These are phyloP conservation scores for Pichiaceae sp. DNA, from an alignment of 1,139 yeast species.

Conservation along the genomic window DNA sequence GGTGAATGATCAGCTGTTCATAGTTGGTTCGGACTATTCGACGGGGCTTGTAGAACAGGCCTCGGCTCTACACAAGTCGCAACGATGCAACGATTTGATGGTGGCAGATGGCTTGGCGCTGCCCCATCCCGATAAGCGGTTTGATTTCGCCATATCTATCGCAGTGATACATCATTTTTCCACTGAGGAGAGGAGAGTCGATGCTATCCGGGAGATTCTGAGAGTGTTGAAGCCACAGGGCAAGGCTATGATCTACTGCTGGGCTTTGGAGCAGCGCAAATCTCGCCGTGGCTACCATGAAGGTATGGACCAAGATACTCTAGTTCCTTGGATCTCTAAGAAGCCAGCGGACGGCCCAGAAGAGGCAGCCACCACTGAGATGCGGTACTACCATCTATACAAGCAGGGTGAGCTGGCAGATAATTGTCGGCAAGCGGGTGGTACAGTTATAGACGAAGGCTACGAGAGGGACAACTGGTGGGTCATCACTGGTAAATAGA, in stretches of 20 bases:
- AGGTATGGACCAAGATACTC: slow-evolving; percentile 86
- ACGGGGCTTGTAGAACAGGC: slow-evolving; percentile 75
- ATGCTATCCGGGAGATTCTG: slow-evolving; percentile 64
- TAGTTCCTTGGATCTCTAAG: slow-evolving; percentile 85
- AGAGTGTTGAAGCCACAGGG: slow-evolving; percentile 54
- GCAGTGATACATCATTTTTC: slow-evolving; percentile 96
- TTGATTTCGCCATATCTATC: slow-evolving; percentile 90
- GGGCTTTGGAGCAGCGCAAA: slow-evolving; percentile 91
- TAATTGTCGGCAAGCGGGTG: slow-evolving; percentile 65
- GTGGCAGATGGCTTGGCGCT: slow-evolving; percentile 70
- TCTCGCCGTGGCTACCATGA: slow-evolving; percentile 84
- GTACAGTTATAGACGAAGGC: slow-evolving; percentile 57
- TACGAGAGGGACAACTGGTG: slow-evolving; percentile 97
- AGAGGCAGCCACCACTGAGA: slow-evolving; percentile 42
- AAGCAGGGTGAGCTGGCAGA: slow-evolving; percentile 70
- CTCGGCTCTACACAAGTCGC: slow-evolving; percentile 29
- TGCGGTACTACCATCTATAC: slow-evolving; percentile 84
- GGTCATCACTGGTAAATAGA: slow-evolving; percentile 37
- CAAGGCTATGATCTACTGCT: slow-evolving; percentile 73
- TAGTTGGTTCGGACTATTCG: slow-evolving; percentile 82
- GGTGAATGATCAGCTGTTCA: slow-evolving; percentile 55
- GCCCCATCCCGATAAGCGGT: slow-evolving; percentile 52
- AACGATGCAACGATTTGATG: slow-evolving; percentile 38
- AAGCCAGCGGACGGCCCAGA: slow-evolving; percentile 13
- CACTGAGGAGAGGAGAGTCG: slow-evolving; percentile 68